These are phyloP conservation scores for Coffea eugenioides DNA, from an alignment of 257 asterid species.

Conservation along the genomic window DNA sequence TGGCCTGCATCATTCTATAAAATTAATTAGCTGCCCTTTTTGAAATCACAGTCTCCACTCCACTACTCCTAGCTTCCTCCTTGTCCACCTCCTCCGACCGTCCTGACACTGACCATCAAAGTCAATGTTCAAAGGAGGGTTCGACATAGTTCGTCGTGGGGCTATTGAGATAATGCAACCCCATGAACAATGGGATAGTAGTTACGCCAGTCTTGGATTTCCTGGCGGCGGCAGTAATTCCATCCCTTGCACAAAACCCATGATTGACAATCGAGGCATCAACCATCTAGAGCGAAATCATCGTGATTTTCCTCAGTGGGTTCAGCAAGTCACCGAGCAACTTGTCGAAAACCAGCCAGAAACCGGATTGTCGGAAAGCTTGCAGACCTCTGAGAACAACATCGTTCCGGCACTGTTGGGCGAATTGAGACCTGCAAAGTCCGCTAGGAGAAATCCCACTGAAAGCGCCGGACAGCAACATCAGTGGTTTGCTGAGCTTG, in stretches of 20 bases:
- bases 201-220: slow-evolving; percentile 7
- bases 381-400: slow-evolving; percentile 13
- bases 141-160: slow-evolving; percentile 18
- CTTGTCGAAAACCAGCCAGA: slow-evolving; percentile 59
- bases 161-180: slow-evolving; percentile 39
- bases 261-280: slow-evolving; percentile 3
- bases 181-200: slow-evolving; percentile 34
- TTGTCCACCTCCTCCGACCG: background rate
- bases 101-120: background rate
- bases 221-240: slow-evolving; percentile 14
- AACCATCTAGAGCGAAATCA: slow-evolving; percentile 24
- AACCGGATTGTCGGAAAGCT: slow-evolving; percentile 7
- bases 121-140: slow-evolving; percentile 31
- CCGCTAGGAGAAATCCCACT: slow-evolving; percentile 23
- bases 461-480: slow-evolving; percentile 28
- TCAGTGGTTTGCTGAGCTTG: slow-evolving; percentile 12
- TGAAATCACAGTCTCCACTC: background rate
- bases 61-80: background rate
- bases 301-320: slow-evolving; percentile 63
- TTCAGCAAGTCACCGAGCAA: slow-evolving; percentile 58
- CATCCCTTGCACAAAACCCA: slow-evolving; percentile 11
- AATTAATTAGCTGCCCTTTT: slow-evolving; percentile 16
- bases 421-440: slow-evolving; percentile 40
- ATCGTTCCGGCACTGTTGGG: slow-evolving; percentile 28
- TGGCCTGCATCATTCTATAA: slow-evolving; percentile 26